Percentiles rank a stretch among this genome's conserved stretches.
Evolutionary conservation across 768 basidiomycete genomes (phyloP).

Genomic region (Podaxis carcinomalis): DNA sequence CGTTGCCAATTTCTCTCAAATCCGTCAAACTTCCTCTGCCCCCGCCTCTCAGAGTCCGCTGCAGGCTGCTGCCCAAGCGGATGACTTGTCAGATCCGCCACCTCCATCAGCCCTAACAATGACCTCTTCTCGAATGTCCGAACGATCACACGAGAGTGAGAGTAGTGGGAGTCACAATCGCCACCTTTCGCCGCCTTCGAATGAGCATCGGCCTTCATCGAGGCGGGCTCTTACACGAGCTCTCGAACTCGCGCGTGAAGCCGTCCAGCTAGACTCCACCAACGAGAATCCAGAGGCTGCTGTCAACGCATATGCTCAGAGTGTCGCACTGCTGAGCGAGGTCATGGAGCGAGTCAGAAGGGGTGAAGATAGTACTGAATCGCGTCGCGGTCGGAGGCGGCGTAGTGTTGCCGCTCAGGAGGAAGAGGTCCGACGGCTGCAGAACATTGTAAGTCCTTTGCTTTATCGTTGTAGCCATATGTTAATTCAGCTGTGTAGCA

Average conservation of each 20-base stretch:
- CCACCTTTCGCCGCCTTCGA: conserved; percentile 20
- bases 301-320: conserved; percentile 83
- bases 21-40: conserved; percentile 30
- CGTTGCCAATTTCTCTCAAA: conserved; percentile 59
- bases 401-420: conserved; percentile 86
- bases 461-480: conserved; percentile 9
- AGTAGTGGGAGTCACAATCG: conserved; percentile 20
- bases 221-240: conserved; percentile 83
- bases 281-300: conserved; percentile 88
- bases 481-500: conserved; percentile 46
- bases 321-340: conserved; percentile 81
- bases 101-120: conserved; percentile 47
- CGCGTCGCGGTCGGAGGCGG: conserved; percentile 54
- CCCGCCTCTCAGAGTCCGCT: conserved; percentile 17
- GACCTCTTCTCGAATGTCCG: conserved; percentile 25
- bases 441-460: conserved; percentile 69
- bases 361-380: conserved; percentile 77
- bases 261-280: conserved; percentile 82
- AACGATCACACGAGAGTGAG: conserved; percentile 21
- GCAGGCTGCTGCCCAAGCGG: conserved; percentile 34
- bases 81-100: conserved; percentile 54
- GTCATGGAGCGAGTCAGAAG: conserved; percentile 90
- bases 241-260: conserved; percentile 83
- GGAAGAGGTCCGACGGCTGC: conserved; percentile 82
- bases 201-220: conserved; percentile 62